Conservation (phyloP, 768 basidiomycete species). For the Cystofilobasidium bisporidii region DNA sequence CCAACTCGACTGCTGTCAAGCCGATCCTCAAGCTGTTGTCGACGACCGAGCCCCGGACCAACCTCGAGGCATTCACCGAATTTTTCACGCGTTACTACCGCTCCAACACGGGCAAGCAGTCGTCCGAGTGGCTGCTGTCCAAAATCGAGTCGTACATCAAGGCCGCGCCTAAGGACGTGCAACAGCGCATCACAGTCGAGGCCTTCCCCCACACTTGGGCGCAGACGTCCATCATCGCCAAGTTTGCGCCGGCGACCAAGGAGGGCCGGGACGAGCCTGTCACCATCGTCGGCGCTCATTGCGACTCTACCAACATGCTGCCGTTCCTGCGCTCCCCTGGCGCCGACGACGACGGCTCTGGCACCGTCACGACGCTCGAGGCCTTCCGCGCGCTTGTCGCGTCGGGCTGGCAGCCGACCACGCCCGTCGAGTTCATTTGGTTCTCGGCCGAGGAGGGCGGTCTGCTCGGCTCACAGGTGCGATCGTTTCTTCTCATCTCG, state of each 20-base stretch:
- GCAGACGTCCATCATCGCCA: slow-evolving; percentile 68
- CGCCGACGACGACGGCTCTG: slow-evolving; percentile 50
- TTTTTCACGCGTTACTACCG: slow-evolving; percentile 64
- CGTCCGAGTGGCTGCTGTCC: slow-evolving; percentile 65
- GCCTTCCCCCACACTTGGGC: slow-evolving; percentile 77
- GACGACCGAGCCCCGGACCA: slow-evolving; percentile 54
- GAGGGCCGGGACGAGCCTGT: slow-evolving; percentile 57
- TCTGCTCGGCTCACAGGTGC: slow-evolving; percentile 65
- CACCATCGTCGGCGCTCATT: slow-evolving; percentile 56
- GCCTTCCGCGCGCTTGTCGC: slow-evolving; percentile 50
- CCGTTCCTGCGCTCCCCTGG: slow-evolving; percentile 44
- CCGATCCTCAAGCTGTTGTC: slow-evolving; percentile 60
- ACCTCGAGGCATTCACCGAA: slow-evolving; percentile 57
- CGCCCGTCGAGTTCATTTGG: slow-evolving; percentile 71
- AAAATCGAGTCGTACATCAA: slow-evolving; percentile 45
- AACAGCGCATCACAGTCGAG: slow-evolving; percentile 49
- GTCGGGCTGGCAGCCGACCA: slow-evolving; percentile 57
- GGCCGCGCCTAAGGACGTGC: slow-evolving; percentile 21
- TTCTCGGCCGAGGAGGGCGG: slow-evolving; percentile 70
- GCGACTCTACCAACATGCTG: slow-evolving; percentile 48
- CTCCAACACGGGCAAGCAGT: slow-evolving; percentile 59
- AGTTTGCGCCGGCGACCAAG: slow-evolving; percentile 61
- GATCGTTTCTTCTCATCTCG: too few relatives aligned
- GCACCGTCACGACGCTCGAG: slow-evolving; percentile 69
- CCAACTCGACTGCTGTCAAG: slow-evolving; percentile 53